Evolutionary conservation across 371 early-diverging fungal species (phyloP), one percentile per base, ranked within the genome.

Genomic region (Lichtheimia corymbifera): DNA sequence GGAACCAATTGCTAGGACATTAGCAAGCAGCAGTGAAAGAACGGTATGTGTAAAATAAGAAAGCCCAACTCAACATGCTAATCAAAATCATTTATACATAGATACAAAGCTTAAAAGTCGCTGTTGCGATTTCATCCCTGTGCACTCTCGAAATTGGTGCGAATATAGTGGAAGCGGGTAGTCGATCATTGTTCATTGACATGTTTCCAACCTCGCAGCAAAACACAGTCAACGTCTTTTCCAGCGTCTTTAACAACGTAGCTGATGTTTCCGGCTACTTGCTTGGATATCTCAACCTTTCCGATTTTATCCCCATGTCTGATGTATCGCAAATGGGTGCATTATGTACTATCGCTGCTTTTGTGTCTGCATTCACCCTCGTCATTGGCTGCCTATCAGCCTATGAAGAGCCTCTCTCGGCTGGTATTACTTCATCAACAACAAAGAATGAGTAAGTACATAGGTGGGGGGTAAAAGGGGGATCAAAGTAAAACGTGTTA

Each of bases 181-280:
- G 85, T 52, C 86, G 93, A 13, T 87, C 91, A 1, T 64, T 93
- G 25, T 86, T 91, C 47, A 74, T 92, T 24, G 93, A 93, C 62
- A 78, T 85, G 11, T 81, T 84, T 13, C 88, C 87, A 5, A 67
- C 83, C 2, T 68, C 76, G 50, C 89, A 91, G 59, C 93, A 93
- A 63, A 85, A 87, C 28, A 60, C 65, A 7, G 87, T 85, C 4
- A 90, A 83, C 66, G 89, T 89, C 0, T 88, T 87, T 84, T 88
- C 87, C 11, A 86, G 85, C 3, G 77, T 86, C 47, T 87, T 91
- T 84, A 74, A 84, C 58, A 88, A 88, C 15, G 44, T 85, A 4
- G 90, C 91, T 5, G 90, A 84, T 66, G 83, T 89, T 0, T 58
- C 83, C 9, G 92, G 92, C 0, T 91, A 90, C 70, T 85, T 87